Conservation (phyloP, 164 flowering plant species). For the Magnolia kwangsiensis region DNA sequence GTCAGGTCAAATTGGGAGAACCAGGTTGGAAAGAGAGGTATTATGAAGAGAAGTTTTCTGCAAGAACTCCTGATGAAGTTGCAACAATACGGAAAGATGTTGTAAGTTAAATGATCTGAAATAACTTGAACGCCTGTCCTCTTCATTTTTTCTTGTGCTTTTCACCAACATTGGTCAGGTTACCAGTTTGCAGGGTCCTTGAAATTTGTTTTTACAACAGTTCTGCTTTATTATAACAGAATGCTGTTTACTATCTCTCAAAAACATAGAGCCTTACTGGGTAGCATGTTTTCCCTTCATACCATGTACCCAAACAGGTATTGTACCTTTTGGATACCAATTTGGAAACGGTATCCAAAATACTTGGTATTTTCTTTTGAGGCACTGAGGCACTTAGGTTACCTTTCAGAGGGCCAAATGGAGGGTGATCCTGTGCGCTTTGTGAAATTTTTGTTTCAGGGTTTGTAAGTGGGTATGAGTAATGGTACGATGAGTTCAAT, state of each 20-base stretch:
- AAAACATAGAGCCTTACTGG: not conserved
- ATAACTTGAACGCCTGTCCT: not conserved
- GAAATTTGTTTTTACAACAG: not conserved
- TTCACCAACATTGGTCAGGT: not conserved
- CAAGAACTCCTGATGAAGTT: slow-evolving; percentile 61
- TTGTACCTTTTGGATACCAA: not conserved
- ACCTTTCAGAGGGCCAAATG: too few relatives aligned
- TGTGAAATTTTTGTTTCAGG: too few relatives aligned
- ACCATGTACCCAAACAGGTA: not conserved
- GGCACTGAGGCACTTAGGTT: too few relatives aligned
- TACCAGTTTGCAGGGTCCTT: not conserved
- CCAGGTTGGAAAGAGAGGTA: slow-evolving; percentile 98
- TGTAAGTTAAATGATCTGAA: slow-evolving; percentile 44
- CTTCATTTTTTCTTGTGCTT: not conserved
- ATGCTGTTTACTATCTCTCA: too few relatives aligned
- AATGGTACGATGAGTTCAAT: too few relatives aligned
- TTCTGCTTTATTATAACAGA: too few relatives aligned
- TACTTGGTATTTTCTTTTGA: too few relatives aligned
- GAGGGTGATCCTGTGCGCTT: too few relatives aligned
- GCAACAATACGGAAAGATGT: slow-evolving; percentile 76
- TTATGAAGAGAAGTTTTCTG: slow-evolving; percentile 87
- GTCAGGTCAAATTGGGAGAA: slow-evolving; percentile 79
- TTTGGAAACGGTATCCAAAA: not conserved
- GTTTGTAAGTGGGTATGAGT: too few relatives aligned
- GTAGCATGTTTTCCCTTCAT: not conserved